Base-by-base conservation (phyloP, 2,329 filamentous ascomycete species). In the Ceratocystis destructans region DNA sequence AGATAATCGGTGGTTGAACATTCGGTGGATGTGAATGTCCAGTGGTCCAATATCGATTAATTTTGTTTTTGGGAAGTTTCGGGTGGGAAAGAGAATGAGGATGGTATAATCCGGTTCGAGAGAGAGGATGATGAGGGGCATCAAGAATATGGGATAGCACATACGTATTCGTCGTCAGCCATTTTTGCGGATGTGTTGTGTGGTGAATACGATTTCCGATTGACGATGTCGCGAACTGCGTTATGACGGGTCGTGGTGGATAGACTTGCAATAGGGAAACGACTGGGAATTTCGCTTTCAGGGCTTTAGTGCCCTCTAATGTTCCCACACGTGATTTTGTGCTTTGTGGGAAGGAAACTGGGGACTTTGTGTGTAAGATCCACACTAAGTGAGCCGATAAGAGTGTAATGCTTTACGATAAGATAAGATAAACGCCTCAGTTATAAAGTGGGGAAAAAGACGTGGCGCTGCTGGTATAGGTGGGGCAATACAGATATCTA, bases 81-180 rank as follows among this genome's bases (percentile, higher is more conserved):
- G 55, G 45, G 31, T 12, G 62, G 45, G 44, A 57, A 44, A 55
- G 31, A 63, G 55, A 25, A 57, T 37, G 45, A 15, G 12, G 37
- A 46, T 46, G 48, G 50, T 28, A n/a, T 37, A 28, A 25, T 65
- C 31, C 48, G 6, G 41, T 20, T 64, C 33, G 55, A 61, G 50
- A 57, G 55, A 55, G 55, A 55, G 64, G 25, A 46, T 59, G 17
- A 37, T 50, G 45, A 20, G 17, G 66, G 61, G 61, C 66, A 66
- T 62, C 44, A 50, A 48, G 55, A 25, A 50, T 50, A 53, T 61
- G 50, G 67, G 68, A 64, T 69, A 67, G 69, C 71, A 88, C 88
- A 80, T 83, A 92, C 89, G 83, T 94, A 94, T 82, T 91, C 87
- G 75, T 80, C 77, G 84, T 93, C 89, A 86, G 89, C 89, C 89